Base-by-base conservation (phyloP, 73 alveolate species). In the Vitrella brassicaformis region DNA sequence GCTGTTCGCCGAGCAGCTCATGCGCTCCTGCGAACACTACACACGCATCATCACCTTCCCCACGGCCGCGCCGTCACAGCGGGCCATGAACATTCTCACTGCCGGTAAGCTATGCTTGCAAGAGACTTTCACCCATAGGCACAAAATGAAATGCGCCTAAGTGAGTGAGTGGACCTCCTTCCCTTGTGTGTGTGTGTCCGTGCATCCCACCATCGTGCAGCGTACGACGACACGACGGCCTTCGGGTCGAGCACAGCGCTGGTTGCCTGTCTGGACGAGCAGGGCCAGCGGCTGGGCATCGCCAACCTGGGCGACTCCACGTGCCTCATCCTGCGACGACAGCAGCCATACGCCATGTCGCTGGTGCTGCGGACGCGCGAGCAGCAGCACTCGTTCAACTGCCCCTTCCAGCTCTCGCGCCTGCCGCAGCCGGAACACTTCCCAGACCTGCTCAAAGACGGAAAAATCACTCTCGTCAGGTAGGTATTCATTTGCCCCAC, bases 1-100 rank as follows among this genome's bases (percentile, higher is more conserved):
- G 0, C 77, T 75, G 22, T 77, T 77, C 30, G 84, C 84, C 10
- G 84, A 77, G 27, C 77, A 77, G 47, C 65, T 77, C 47, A 77
- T 77, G 84, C 56, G 30, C 14, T 65, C 47, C 29, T 19, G 67
- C 80, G 14, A 39, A 14, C 22, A 39, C 4, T 4, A 4, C 22
- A 39, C 22, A 8, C 22, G 22, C 22, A 39, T n/a, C n/a, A n/a
- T n/a, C n/a, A n/a, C n/a, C n/a, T 14, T 39, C 56, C 14, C 14
- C 56, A 4, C 56, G 4, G 56, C 56, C 4, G 56, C 56, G 56
- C 56, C 56, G 4, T 4, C 14, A 8, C 56, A 39, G 22, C 4
- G 56, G 56, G 56, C 56, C 22, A 14, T 39, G 56, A 39, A 39
- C 4, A 14, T 39, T 39, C 14, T 39, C 22, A 39, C 56, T 4